Conservation (phyloP, 495 filamentous ascomycete genomes). For the Aspergillus baeticus region DNA sequence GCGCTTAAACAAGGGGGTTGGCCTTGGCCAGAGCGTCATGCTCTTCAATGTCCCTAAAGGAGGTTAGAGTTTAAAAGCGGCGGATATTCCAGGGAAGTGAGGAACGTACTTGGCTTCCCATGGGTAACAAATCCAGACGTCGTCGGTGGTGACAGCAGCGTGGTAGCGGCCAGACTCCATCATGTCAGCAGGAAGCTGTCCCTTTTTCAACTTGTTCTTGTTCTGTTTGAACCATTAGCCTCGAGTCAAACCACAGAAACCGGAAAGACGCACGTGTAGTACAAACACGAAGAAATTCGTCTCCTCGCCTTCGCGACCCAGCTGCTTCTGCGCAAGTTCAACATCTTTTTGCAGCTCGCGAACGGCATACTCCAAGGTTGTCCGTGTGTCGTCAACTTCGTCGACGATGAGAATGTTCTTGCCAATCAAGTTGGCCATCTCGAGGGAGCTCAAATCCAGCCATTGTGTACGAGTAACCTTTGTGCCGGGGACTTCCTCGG, state of each 20-base stretch:
- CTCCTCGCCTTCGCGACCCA: constrained; percentile 66
- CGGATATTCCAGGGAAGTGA: not conserved
- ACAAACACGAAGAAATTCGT: constrained; percentile 93
- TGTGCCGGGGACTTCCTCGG: constrained; percentile 75
- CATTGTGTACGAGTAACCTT: constrained; percentile 98
- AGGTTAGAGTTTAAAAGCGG: too few relatives aligned
- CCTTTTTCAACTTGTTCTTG: constrained; percentile 96
- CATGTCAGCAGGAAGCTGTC: constrained; percentile 77
- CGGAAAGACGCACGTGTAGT: constrained; percentile 69
- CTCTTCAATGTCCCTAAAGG: constrained; percentile 78
- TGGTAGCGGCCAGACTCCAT: constrained; percentile 72
- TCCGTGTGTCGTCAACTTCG: constrained; percentile 97
- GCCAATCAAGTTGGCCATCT: constrained; percentile 90
- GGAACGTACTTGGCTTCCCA: constrained; percentile 81
- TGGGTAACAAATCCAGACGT: constrained; percentile 99
- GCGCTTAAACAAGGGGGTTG: constrained; percentile 39
- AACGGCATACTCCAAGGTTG: constrained; percentile 95
- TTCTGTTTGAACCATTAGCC: constrained; percentile 54
- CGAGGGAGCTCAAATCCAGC: constrained; percentile 85
- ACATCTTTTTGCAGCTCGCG: constrained; percentile 96
- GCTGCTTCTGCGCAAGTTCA: constrained; percentile 68
- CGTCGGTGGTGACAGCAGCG: constrained; percentile 80
- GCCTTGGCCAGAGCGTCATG: constrained; percentile 72
- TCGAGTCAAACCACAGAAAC: not conserved
- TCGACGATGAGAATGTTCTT: constrained; percentile 98